Conservation (phyloP, 345 rosid genomes). For the Populus pruinosa region DNA sequence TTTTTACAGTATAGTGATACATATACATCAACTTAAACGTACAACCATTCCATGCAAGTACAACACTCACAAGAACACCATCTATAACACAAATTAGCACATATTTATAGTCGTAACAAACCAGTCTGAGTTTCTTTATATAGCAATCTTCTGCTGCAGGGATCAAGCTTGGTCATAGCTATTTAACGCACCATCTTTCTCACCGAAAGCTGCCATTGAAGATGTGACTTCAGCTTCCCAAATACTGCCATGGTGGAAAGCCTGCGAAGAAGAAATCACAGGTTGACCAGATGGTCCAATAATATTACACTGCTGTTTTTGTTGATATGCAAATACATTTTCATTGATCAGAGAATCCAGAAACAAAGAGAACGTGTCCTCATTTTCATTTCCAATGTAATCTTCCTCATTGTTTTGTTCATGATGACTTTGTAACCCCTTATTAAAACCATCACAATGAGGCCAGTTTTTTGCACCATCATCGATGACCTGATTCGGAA, state of each 20-base stretch:
- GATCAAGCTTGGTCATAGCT: not conserved
- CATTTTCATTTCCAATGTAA: constrained; percentile 30
- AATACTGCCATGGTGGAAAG: not conserved
- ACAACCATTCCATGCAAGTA: no score
- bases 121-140: no score
- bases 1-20: no score
- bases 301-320: constrained; percentile 1
- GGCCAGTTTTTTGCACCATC: constrained; percentile 2
- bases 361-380: constrained; percentile 63
- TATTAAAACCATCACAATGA: constrained; percentile 2
- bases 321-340: constrained; percentile 28
- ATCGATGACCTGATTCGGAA: not conserved
- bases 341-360: constrained; percentile 64
- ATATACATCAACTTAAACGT: no score
- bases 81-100: no score
- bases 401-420: constrained; percentile 16
- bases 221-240: constrained; percentile 20
- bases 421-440: constrained; percentile 13
- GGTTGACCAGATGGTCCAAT: not conserved
- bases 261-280: constrained; percentile 3
- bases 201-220: constrained; percentile 19
- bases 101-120: no score
- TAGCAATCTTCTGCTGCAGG: not conserved
- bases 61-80: no score
- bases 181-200: constrained; percentile 11